Percentiles rank a stretch among this genome's conserved stretches.
Conservation (phyloP, 2,329 filamentous ascomycete genomes). For the Coniella lustricola region DNA sequence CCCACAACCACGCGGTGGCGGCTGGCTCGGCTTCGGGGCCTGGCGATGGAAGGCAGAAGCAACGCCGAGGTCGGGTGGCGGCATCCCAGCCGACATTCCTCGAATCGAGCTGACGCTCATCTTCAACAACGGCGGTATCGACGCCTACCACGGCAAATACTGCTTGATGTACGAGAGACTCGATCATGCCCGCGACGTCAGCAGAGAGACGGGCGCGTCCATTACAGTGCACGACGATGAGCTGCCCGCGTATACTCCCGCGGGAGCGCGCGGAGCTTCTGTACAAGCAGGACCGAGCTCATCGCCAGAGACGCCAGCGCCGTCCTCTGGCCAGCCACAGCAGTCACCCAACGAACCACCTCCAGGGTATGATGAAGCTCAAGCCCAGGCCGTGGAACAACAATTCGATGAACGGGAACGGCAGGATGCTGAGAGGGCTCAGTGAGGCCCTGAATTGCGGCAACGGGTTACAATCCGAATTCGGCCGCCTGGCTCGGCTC, state of each 20-base stretch:
- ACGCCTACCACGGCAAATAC: conserved; percentile 78
- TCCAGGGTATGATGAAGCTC: conserved; percentile 86
- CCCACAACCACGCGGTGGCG: conserved; percentile 64
- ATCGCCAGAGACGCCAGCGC: conserved; percentile 17
- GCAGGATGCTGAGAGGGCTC: conserved; percentile 58
- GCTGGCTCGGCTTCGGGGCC: conserved; percentile 73
- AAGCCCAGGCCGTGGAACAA: conserved; percentile 58
- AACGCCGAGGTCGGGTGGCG: conserved; percentile 74
- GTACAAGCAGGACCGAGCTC: conserved; percentile 21
- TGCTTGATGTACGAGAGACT: conserved; percentile 79
- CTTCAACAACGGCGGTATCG: conserved; percentile 93
- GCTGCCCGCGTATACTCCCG: conserved; percentile 67
- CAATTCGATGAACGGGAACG: conserved; percentile 64
- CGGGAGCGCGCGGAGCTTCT: conserved; percentile 20
- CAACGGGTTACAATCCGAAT: no score
- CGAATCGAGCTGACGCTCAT: conserved; percentile 76
- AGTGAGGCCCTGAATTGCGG: conserved; percentile 23
- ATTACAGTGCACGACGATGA: conserved; percentile 64
- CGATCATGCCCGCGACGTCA: conserved; percentile 71
- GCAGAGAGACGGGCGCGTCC: conserved; percentile 57
- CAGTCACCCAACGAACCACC: conserved; percentile 65
- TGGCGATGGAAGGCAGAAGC: conserved; percentile 83
- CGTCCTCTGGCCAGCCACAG: conserved; percentile 20
- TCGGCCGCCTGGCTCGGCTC: no score
- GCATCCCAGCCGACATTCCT: conserved; percentile 66